Evolutionary conservation across 345 rosid genomes (phyloP), one percentile per base, ranked within the genome.

Genomic region (Eucalyptus regnans): DNA sequence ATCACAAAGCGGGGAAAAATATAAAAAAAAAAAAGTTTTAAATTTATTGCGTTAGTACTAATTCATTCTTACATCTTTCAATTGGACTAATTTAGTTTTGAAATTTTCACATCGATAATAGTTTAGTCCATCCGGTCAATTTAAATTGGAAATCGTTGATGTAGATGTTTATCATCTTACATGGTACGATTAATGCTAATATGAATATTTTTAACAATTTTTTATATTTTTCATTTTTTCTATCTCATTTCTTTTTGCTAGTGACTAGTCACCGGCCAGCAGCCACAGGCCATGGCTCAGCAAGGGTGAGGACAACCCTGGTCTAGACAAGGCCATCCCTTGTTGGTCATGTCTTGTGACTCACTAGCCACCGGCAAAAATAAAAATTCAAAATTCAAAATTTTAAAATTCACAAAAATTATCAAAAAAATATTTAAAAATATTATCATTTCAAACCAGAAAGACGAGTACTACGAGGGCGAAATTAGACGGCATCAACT

Each of bases 141-240:
- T 56, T 56, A 56, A 25, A 10, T 56, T 22, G 5, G 1, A 56
- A 56, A 56, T 23, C 6, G 5, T 2, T 23, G 62, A 56, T 56
- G 6, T 22, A 10, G 5, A 56, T 56, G 4, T 13, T 56, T 56
- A 25, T 25, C 8, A 56, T 56, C 4, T 56, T 23, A 56, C 27
- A 25, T 56, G 3, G 0, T 25, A 56, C 0, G 6, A 22, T 22
- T 6, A 2, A 8, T 23, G 1, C 0, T 4, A 0, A 60, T 11
- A 12, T 60, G 16, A 29, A 27, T 27, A 60, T 60, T 60, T 56
- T 2, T 56, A 23, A 0, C 18, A 14, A 54, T 1, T 20, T 54
- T 20, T 54, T 58, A 27, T 41, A 41, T 25, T 25, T 60, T 27
- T 56, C 27, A 2, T 12, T 60, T 60, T 11, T 27, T 12, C 0